Conservation (phyloP, 805 yeast species). For the Cyberlindnera euphorbiae region DNA sequence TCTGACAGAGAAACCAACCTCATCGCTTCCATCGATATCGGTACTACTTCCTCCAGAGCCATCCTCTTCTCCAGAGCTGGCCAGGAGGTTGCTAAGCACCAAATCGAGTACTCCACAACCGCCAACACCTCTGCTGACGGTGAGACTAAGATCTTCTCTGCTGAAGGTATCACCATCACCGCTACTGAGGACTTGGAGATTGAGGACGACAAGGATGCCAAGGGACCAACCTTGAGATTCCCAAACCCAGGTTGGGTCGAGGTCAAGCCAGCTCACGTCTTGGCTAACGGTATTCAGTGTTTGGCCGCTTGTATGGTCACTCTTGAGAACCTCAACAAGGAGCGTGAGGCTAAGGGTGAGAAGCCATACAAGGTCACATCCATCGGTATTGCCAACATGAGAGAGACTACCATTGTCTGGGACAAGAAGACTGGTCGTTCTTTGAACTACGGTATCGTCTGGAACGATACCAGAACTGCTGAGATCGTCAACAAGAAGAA, state of each 20-base stretch:
- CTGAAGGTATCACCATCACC: conserved; percentile 69
- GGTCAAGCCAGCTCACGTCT: conserved; percentile 80
- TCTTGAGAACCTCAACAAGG: conserved; percentile 52
- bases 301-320: conserved; percentile 58
- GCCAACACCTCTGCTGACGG: conserved; percentile 48
- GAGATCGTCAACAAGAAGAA: conserved; percentile 61
- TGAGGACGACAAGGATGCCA: conserved; percentile 43
- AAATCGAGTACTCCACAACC: conserved; percentile 80
- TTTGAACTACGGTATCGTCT: conserved; percentile 79
- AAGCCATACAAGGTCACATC: conserved; percentile 61
- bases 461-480: conserved; percentile 92
- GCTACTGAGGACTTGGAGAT: conserved; percentile 52
- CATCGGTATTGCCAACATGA: conserved; percentile 91
- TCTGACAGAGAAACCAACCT: conserved; percentile 24
- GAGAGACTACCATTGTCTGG: conserved; percentile 93
- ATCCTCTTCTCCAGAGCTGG: conserved; percentile 74
- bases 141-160: conserved; percentile 55
- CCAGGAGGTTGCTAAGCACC: conserved; percentile 79
- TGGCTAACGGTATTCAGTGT: conserved; percentile 78
- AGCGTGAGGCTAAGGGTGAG: conserved; percentile 36
- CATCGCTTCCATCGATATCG: conserved; percentile 78
- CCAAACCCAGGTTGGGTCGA: conserved; percentile 93
- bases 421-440: conserved; percentile 81
- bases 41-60: conserved; percentile 89
- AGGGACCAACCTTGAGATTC: conserved; percentile 67